Evolutionary conservation across 2,329 filamentous ascomycete species (phyloP).

Genomic region (Fusarium mundagurra): DNA sequence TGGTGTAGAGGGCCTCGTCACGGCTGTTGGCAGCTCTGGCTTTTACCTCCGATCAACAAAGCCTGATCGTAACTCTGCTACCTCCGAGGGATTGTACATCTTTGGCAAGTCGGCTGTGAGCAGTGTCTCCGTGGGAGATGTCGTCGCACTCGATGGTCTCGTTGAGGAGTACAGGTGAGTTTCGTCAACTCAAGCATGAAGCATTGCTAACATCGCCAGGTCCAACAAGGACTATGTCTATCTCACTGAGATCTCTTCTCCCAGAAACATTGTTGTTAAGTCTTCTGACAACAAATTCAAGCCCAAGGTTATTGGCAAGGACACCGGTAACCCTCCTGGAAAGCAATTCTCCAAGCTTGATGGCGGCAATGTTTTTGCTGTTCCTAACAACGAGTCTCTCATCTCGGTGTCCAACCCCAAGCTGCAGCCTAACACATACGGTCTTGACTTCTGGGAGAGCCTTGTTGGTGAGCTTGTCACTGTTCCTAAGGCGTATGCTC

Average conservation of each 20-base stretch:
- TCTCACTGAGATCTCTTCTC: slow-evolving; percentile 70
- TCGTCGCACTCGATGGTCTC: slow-evolving; percentile 67
- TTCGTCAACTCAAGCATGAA: background rate
- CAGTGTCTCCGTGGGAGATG: slow-evolving; percentile 69
- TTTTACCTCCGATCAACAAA: slow-evolving; percentile 71
- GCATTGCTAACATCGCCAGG: slow-evolving; percentile 46
- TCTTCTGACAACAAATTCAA: slow-evolving; percentile 64
- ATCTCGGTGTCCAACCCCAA: slow-evolving; percentile 69
- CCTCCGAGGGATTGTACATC: slow-evolving; percentile 74
- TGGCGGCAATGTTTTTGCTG: slow-evolving; percentile 69
- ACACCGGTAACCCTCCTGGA: slow-evolving; percentile 67
- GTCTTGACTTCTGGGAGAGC: slow-evolving; percentile 80
- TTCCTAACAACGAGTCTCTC: slow-evolving; percentile 69
- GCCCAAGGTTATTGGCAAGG: slow-evolving; percentile 69
- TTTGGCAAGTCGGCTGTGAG: slow-evolving; percentile 62
- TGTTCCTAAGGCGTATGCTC: slow-evolving; percentile 63
- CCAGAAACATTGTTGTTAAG: slow-evolving; percentile 62
- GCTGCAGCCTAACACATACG: slow-evolving; percentile 69
- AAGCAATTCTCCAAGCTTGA: slow-evolving; percentile 71
- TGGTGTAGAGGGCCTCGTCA: slow-evolving; percentile 70
- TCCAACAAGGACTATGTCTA: slow-evolving; percentile 66
- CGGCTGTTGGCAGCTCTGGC: slow-evolving; percentile 69
- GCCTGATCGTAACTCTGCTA: slow-evolving; percentile 63
- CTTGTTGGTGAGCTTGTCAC: slow-evolving; percentile 74
- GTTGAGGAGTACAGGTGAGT: slow-evolving; percentile 66